phyloP scores from a whole-genome alignment of 208 protist genomes.

The Acanthamoeba sp. region DNA sequence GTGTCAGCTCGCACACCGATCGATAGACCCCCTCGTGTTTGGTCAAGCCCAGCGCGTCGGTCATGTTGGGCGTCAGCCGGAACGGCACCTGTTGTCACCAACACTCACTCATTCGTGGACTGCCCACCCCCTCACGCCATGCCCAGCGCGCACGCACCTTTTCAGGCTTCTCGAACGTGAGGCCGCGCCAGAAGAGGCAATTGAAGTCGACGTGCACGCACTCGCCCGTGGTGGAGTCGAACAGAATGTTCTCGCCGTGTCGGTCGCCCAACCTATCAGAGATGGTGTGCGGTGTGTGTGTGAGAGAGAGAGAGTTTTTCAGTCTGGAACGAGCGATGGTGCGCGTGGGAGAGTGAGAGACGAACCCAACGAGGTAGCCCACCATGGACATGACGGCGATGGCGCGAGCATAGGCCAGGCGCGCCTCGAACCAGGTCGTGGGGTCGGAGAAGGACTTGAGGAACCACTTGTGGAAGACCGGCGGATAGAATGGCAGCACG shows the following conservation, averaged over 20 bases:
- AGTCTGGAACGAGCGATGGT: no score
- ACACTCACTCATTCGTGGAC: constrained; percentile 94
- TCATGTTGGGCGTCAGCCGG: constrained; percentile 96
- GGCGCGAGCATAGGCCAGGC: constrained; percentile 12
- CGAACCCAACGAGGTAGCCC: constrained; percentile 95
- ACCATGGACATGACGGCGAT: constrained; percentile 94
- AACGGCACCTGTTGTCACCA: constrained; percentile 97
- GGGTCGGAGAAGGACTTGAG: constrained; percentile 57
- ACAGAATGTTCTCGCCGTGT: constrained; percentile 96
- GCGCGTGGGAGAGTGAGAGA: background rate
- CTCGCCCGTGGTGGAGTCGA: constrained; percentile 94
- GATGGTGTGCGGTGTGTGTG: background rate
- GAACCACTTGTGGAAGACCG: constrained; percentile 58
- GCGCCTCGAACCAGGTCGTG: constrained; percentile 44
- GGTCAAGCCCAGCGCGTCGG: constrained; percentile 94
- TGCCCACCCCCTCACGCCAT: constrained; percentile 71
- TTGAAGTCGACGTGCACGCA: constrained; percentile 97
- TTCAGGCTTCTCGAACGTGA: constrained; percentile 10
- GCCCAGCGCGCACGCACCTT: background rate
- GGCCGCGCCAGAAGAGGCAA: constrained; percentile 39
- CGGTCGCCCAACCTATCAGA: constrained; percentile 94
- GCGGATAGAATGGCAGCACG: constrained; percentile 78
- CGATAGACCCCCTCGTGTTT: constrained; percentile 95
- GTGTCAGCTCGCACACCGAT: constrained; percentile 91
- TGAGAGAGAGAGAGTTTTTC: background rate